Evolutionary conservation across 2,329 filamentous ascomycete genomes (phyloP), one percentile per base, ranked within the genome.

Genomic region (Fusarium ramigenum): DNA sequence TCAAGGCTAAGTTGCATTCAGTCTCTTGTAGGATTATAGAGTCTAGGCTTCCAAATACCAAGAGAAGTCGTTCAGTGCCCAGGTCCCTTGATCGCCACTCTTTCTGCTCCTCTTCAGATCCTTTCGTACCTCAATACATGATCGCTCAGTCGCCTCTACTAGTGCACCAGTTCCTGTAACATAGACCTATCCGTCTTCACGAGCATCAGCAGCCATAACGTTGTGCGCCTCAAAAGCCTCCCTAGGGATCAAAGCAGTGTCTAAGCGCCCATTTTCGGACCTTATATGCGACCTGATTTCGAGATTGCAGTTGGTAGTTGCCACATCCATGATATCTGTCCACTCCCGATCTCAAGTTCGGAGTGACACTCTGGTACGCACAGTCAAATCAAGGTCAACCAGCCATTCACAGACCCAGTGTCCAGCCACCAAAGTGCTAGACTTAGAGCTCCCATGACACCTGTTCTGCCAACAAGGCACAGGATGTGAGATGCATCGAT

Each of bases 141-240:
- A 19, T 59, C 32, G 4, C 9, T 30, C 30, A 19, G 42, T 59
- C 19, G 19, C 10, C 28, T 34, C 39, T 19, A 59, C 11, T 4
- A 59, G 9, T 7, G 23, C 7, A 47, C 32, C 6, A 18, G 56
- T 32, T 0, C 56, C 56, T 28, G 32, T 25, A 4, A 32, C 30
- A 18, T 59, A 59, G 4, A 59, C 32, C 56, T 32, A 47, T 4
- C 32, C 23, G 5, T 25, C 11, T 12, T 23, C 34, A 5, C 25
- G 16, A 14, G 9, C 15, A 10, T 16, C 23, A 1, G 18, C 3
- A 10, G 9, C 32, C 25, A 15, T 3, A 1, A 9, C 23, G 5
- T 21, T 18, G 6, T 19, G 18, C 9, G 11, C 39, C 12, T 7
- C 18, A 15, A 59, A 19, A 2, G 30, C 32, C 1, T 59, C 40